phyloP scores from a whole-genome alignment of 2,329 filamentous ascomycete genomes.

The Dichotomopilus funicola region DNA sequence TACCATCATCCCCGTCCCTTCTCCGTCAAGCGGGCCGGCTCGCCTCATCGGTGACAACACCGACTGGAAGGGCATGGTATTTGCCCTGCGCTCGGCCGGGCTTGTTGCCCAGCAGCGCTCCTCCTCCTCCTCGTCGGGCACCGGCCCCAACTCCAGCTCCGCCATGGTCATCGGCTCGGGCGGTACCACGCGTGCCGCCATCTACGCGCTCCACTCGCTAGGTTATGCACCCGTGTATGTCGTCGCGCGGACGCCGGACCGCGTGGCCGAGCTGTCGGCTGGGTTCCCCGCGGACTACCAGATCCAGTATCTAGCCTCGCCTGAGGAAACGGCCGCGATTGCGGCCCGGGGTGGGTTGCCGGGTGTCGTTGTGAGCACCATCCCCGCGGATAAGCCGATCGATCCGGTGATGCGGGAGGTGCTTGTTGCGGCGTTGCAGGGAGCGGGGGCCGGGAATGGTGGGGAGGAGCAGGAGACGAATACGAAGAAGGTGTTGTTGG shows the following conservation, averaged over 20 bases:
- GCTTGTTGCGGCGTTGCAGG: slow-evolving; percentile 48
- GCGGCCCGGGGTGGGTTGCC: slow-evolving; percentile 45
- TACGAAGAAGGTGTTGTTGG: slow-evolving; percentile 57
- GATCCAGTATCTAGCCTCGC: slow-evolving; percentile 54
- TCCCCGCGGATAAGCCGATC: slow-evolving; percentile 81
- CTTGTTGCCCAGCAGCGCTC: slow-evolving; percentile 33
- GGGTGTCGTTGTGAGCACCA: slow-evolving; percentile 76
- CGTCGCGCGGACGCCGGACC: slow-evolving; percentile 66
- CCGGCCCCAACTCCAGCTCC: slow-evolving; percentile 35
- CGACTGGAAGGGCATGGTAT: slow-evolving; percentile 89
- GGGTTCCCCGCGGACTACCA: slow-evolving; percentile 71
- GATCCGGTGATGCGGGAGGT: slow-evolving; percentile 63
- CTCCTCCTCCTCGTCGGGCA: slow-evolving; percentile 8
- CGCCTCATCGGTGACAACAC: slow-evolving; percentile 80
- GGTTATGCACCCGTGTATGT: slow-evolving; percentile 83
- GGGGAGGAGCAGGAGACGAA: slow-evolving; percentile 30
- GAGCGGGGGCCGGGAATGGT: slow-evolving; percentile 21
- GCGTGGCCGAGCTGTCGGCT: slow-evolving; percentile 59
- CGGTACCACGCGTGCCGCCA: slow-evolving; percentile 83
- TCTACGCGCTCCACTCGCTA: slow-evolving; percentile 80
- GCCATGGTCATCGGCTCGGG: slow-evolving; percentile 86
- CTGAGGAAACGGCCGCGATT: slow-evolving; percentile 44
- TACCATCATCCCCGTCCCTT: slow-evolving; percentile 65
- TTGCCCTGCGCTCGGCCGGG: slow-evolving; percentile 65
- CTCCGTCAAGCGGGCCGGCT: slow-evolving; percentile 24